Evolutionary conservation across 345 rosid genomes (phyloP).

Genomic region (Schrenkiella parvula): DNA sequence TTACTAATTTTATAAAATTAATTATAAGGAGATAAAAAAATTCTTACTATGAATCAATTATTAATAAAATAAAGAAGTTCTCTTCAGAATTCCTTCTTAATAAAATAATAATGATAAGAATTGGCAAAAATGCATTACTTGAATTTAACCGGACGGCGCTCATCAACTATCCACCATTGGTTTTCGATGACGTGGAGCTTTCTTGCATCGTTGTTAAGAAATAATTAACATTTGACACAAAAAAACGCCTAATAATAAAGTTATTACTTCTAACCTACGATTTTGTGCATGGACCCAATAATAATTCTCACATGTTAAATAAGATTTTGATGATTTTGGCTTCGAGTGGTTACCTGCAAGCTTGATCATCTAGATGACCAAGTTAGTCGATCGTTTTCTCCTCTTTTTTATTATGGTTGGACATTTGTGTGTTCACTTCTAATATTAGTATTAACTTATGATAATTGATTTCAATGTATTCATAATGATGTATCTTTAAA

Average conservation of each 20-base stretch:
- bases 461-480: neutral
- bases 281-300: neutral
- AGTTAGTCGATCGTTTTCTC: slow-evolving; percentile 11
- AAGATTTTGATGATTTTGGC: neutral
- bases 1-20: too few species aligned
- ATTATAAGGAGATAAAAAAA: too few species aligned
- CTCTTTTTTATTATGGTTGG: neutral
- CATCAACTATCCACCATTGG: neutral
- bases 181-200: slow-evolving; percentile 5
- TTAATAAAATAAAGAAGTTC: too few species aligned
- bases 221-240: neutral
- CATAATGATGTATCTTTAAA: neutral
- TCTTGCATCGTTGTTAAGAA: slow-evolving; percentile 4
- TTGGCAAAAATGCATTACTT: neutral
- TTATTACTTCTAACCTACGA: neutral
- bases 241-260: neutral
- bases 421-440: neutral
- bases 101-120: neutral
- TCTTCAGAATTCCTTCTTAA: neutral
- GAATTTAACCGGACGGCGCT: neutral
- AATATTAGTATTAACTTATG: neutral
- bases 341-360: neutral
- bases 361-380: neutral
- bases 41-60: too few species aligned
- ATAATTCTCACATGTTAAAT: slow-evolving; percentile 10